Evolutionary conservation across 148 eudicot species (phyloP).

Genomic region (Dianthus caryophyllus): DNA sequence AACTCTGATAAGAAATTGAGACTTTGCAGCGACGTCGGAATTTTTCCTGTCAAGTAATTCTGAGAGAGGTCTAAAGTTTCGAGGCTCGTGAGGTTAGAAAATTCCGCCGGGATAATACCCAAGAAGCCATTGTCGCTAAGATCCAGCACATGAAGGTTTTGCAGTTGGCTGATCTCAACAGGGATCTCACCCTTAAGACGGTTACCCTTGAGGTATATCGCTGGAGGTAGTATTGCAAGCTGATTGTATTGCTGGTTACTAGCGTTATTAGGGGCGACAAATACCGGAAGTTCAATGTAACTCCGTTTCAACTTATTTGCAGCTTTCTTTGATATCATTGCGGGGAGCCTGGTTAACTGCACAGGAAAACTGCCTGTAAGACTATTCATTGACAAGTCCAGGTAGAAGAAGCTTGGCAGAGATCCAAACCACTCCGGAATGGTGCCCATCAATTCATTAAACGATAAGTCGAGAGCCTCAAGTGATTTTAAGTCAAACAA

Average conservation of each 20-base stretch:
- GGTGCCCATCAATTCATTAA: slow-evolving; percentile 44
- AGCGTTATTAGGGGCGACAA: slow-evolving; percentile 40
- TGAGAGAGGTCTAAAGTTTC: slow-evolving; percentile 53
- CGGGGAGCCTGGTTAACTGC: slow-evolving; percentile 32
- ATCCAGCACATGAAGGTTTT: slow-evolving; percentile 49
- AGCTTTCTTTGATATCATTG: slow-evolving; percentile 31
- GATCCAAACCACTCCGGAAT: slow-evolving; percentile 66
- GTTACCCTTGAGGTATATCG: slow-evolving; percentile 51
- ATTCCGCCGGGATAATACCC: slow-evolving; percentile 54
- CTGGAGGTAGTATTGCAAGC: slow-evolving; percentile 56
- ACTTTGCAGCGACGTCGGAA: slow-evolving; percentile 49
- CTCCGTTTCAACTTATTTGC: slow-evolving; percentile 29
- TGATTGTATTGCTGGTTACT: slow-evolving; percentile 48
- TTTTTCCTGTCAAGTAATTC: slow-evolving; percentile 56
- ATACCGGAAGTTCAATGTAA: slow-evolving; percentile 59
- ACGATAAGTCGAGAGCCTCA: slow-evolving; percentile 55
- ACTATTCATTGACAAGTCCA: slow-evolving; percentile 52
- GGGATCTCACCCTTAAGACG: slow-evolving; percentile 57
- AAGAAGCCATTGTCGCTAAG: slow-evolving; percentile 54
- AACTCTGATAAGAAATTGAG: slow-evolving; percentile 46
- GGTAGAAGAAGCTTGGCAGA: slow-evolving; percentile 51
- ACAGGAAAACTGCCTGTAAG: slow-evolving; percentile 48
- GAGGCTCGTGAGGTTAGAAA: slow-evolving; percentile 55
- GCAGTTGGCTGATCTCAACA: slow-evolving; percentile 45
- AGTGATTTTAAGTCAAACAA: slow-evolving; percentile 37